Base-by-base conservation (phyloP, 2,329 filamentous ascomycete species). In the Botrytis byssoidea region DNA sequence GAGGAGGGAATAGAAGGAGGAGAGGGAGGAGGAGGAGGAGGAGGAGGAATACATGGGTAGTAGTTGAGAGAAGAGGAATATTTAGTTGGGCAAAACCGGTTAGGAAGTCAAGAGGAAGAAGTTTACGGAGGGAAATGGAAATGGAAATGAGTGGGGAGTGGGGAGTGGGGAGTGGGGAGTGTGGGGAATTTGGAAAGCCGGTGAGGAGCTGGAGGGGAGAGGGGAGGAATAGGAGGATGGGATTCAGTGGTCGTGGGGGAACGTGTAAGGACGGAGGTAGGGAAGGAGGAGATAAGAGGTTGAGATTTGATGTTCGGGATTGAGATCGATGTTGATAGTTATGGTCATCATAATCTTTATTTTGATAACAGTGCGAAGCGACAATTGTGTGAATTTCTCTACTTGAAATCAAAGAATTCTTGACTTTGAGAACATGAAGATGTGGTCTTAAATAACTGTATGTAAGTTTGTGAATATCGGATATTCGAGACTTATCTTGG, bases 71-170 rank as follows among this genome's bases (percentile, higher is more conserved):
- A 29, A 32, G 18, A 9, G 35, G 59, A 61, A 29, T 29, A 14
- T 12, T 55, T 2, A n/a, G 25, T 14, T 55, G 22, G 25, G 12
- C 12, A 29, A 55, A 29, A 55, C 14, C 20, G 14, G 51, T 29
- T 29, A 37, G 18, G 1, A 37, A 18, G 0, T 35, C 9, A 9
- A 61, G 59, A 1, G 20, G 59, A 4, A 61, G 59, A 29, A 37
- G 59, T 48, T 48, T 22, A 32, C 29, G 59, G 78, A 69, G 75
- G 16, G 42, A 16, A 8, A 18, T 1, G 20, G 42, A 16, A 8
- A 18, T 1, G 20, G 40, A 18, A 51, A 37, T 55, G 32, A 32
- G 59, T 25, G 42, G 18, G 18, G 59, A 48, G 9, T 25, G 29
- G n/a, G 59, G 35, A 42, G 40, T 16, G 40, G 40, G 40, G 40